Base-by-base conservation (phyloP, 139 green algal species). In the Trebouxia sp. region DNA sequence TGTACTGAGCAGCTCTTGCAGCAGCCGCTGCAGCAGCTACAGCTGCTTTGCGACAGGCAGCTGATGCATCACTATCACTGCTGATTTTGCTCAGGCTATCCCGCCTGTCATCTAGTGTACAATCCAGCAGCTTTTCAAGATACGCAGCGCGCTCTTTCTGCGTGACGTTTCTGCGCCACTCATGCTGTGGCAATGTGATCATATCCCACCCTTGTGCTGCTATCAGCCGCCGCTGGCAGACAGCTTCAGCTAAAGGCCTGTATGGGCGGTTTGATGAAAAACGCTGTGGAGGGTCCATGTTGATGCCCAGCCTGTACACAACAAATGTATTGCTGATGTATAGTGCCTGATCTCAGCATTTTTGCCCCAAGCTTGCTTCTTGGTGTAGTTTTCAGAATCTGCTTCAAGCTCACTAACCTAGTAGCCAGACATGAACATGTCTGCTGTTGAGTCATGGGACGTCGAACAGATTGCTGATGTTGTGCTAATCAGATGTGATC, bases 131-230 rank as follows among this genome's bases (percentile, higher is more conserved):
- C 35, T 72, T 72, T 5, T 72, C 62, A 20, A 72, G 12, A 45
- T 72, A 72, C 10, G 32, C 62, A 72, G 62, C 62, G 20, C 62
- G 62, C 35, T 72, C 62, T 37, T 72, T 72, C 62, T 72, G 62
- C 5, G 32, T 72, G 62, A 72, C 62, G 11, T 72, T 72, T 37
- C 62, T 77, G 7, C 72, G 45, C 72, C 72, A 79, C 12, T 79
- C 72, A 66, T 79, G 72, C 45, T 79, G 45, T 28, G 72, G 45
- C 47, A 79, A 30, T 0, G 45, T 79, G 72, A 79, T 79, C 42
- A 79, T 62, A 24, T 66, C 30, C 72, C 72, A 79, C 30, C 45
- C 72, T 39, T 65, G 72, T 30, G 47, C 32, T 53, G 47, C 32
- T 24, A 79, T 4, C 32, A 79, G 14, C 28, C 43, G 47, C 24